phyloP scores from a whole-genome alignment of 2,329 filamentous ascomycete species.

The Madurella fahalii region DNA sequence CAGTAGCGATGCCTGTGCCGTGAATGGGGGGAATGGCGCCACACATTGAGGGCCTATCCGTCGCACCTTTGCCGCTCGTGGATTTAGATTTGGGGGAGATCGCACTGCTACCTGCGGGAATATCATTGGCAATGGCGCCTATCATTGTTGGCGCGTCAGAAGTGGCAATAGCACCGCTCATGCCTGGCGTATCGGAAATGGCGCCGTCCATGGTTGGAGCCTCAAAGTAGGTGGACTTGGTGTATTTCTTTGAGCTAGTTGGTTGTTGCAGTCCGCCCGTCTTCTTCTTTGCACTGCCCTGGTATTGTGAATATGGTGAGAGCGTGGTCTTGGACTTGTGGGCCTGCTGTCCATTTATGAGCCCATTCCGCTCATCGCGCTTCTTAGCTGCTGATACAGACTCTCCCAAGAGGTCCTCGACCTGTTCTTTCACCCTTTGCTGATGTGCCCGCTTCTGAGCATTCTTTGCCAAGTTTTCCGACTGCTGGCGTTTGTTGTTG shows the following conservation, averaged over 20 bases:
- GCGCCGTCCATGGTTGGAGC: background rate
- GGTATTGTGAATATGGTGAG: background rate
- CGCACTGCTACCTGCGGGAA: too few relatives aligned
- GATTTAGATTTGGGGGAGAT: too few relatives aligned
- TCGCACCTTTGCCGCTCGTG: too few relatives aligned
- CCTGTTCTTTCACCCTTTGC: conserved; percentile 4
- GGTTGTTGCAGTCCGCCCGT: background rate
- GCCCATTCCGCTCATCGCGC: background rate
- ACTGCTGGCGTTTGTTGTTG: background rate
- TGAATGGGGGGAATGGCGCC: background rate
- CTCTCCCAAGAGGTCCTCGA: background rate
- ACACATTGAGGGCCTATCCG: too few relatives aligned
- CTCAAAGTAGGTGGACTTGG: conserved; percentile 4
- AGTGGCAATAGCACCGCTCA: background rate
- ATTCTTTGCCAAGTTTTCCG: conserved; percentile 6
- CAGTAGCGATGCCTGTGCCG: background rate
- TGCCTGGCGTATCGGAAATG: background rate
- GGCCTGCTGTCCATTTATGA: too few relatives aligned
- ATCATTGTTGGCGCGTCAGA: background rate
- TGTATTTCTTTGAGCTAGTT: conserved; percentile 5
- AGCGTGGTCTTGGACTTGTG: too few relatives aligned
- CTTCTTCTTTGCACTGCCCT: background rate
- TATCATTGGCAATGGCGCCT: background rate
- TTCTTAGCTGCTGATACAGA: background rate
- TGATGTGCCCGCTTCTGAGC: conserved; percentile 13